These are phyloP conservation scores for Penicillium sp. DNA, from an alignment of 2,329 filamentous ascomycete genomes.

Conservation along the genomic window DNA sequence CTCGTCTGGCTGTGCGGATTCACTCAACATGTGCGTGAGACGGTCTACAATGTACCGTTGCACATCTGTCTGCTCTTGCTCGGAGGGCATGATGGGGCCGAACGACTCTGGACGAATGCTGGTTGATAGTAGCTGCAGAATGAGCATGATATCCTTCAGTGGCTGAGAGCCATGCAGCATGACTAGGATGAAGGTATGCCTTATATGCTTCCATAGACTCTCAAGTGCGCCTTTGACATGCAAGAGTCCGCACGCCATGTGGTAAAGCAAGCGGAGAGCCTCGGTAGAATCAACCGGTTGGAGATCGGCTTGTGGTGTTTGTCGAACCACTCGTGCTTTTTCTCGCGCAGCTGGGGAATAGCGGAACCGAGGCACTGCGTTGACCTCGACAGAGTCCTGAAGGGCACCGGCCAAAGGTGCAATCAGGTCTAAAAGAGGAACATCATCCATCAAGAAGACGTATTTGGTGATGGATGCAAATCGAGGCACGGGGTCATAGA, in stretches of 20 bases:
- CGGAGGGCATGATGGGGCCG: slow-evolving; percentile 50
- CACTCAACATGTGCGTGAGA: slow-evolving; percentile 57
- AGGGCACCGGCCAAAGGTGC: slow-evolving; percentile 40
- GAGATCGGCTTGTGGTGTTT: slow-evolving; percentile 43
- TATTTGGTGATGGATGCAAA: slow-evolving; percentile 43
- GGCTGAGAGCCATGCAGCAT: slow-evolving; percentile 59
- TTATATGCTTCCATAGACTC: slow-evolving; percentile 57
- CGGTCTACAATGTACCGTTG: slow-evolving; percentile 55
- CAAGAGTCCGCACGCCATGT: slow-evolving; percentile 50
- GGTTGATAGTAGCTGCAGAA: slow-evolving; percentile 55
- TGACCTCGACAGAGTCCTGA: slow-evolving; percentile 51
- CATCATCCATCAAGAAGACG: slow-evolving; percentile 40
- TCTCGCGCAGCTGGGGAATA: slow-evolving; percentile 44
- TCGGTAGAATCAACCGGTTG: slow-evolving; percentile 54
- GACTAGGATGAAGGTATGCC: slow-evolving; percentile 57
- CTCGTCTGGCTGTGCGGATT: slow-evolving; percentile 49
- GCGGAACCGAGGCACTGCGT: slow-evolving; percentile 53
- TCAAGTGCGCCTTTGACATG: slow-evolving; percentile 42
- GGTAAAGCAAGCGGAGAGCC: slow-evolving; percentile 55
- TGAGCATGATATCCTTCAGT: slow-evolving; percentile 54
- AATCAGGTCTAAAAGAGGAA: slow-evolving; percentile 38
- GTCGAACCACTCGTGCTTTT: slow-evolving; percentile 38
- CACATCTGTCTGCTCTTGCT: slow-evolving; percentile 40
- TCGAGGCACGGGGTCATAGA: slow-evolving; percentile 44
- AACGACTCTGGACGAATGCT: slow-evolving; percentile 55